Base-by-base conservation (phyloP, 805 yeast genomes). In the Teunomyces gatunensis region DNA sequence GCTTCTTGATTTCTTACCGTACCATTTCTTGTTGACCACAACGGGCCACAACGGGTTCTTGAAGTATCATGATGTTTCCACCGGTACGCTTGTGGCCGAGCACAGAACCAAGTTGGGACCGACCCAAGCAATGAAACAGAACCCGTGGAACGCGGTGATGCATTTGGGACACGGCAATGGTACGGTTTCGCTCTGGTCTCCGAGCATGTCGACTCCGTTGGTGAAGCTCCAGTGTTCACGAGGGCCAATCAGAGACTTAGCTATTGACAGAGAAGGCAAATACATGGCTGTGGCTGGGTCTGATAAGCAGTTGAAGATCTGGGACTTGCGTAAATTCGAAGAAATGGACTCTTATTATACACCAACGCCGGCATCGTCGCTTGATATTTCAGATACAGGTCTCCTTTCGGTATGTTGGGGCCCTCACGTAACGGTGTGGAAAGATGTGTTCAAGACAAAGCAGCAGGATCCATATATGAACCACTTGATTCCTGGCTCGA, bases 151-250 rank as follows among this genome's bases (percentile, higher is more conserved):
- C 63, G 99, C 97, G 0, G 87, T 92, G 12, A 82, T 91, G 73
- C 96, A 94, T 64, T 75, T 90, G 48, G 99, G 99, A 29, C 97
- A 91, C 62, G 79, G 87, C 7, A 92, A 89, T 60, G 99, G 99
- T 50, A 84, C 89, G 6, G 96, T 94, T 0, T 79, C 97, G 0
- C 69, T 94, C 40, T 94, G 98, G 98, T 79, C 97, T 0, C 99
- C 99, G 5, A 80, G 84, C 43, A 83, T 87, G 84, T 74, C 89
- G 5, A 80, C 88, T 6, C 95, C 98, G 1, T 71, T 92, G 50
- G 98, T 81, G 3, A 89, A 89, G 62, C 67, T 94, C 36, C 87
- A 87, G 56, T 78, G 87, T 6, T 80, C 89, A 50, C 76, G 90
- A 55, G 99, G 98, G 1, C 96, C 97, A 0, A 85, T 94, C 11